phyloP scores from a whole-genome alignment of 768 basidiomycete species.

The Phylloporus sp. region DNA sequence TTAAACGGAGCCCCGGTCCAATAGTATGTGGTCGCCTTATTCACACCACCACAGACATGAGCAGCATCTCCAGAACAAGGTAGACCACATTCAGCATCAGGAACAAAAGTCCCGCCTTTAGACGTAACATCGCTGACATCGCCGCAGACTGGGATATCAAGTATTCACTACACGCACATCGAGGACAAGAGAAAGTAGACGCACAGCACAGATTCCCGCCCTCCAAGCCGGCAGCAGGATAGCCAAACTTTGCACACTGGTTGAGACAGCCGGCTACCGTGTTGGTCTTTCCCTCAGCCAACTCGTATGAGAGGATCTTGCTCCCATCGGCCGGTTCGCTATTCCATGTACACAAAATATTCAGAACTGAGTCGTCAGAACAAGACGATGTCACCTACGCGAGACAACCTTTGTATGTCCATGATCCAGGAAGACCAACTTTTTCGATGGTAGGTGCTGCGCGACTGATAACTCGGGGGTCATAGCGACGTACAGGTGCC shows the following conservation, averaged over 20 bases:
- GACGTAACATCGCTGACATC: slow-evolving; percentile 51
- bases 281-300: slow-evolving; percentile 56
- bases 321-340: slow-evolving; percentile 46
- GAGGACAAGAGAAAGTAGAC: slow-evolving; percentile 23
- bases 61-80: slow-evolving; percentile 68
- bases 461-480: slow-evolving; percentile 38
- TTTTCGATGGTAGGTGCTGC: slow-evolving; percentile 46
- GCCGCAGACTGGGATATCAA: slow-evolving; percentile 53
- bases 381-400: slow-evolving; percentile 37
- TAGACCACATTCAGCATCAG: slow-evolving; percentile 39
- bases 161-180: not conserved
- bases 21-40: slow-evolving; percentile 51
- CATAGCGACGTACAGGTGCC: no score
- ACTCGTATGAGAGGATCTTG: slow-evolving; percentile 59
- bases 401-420: slow-evolving; percentile 65
- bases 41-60: slow-evolving; percentile 62
- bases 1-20: slow-evolving; percentile 48
- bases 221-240: slow-evolving; percentile 65
- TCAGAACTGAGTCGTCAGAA: not conserved
- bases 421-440: slow-evolving; percentile 57
- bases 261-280: slow-evolving; percentile 60
- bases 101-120: slow-evolving; percentile 29
- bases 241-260: slow-evolving; percentile 70
- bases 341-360: not conserved
- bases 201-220: slow-evolving; percentile 71